phyloP scores from a whole-genome alignment of 495 filamentous ascomycete species.

The Platismatia glauca region DNA sequence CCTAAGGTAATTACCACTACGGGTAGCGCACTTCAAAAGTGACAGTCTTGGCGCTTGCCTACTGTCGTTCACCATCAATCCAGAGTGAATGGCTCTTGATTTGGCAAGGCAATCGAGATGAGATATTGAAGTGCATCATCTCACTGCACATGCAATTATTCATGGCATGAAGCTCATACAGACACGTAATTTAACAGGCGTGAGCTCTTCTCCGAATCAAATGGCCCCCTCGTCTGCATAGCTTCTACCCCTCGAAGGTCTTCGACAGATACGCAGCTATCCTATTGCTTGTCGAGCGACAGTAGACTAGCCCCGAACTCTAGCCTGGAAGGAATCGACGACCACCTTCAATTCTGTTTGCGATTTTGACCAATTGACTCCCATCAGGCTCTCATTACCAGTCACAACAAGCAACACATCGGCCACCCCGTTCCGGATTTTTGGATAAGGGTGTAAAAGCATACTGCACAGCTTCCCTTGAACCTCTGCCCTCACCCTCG shows the following conservation, averaged over 20 bases:
- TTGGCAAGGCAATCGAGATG: neutral
- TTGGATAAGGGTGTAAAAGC: slow-evolving; percentile 57
- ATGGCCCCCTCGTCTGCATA: neutral
- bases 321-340: neutral
- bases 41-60: neutral
- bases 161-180: neutral
- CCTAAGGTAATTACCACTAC: no score
- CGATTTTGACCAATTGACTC: slow-evolving; percentile 21
- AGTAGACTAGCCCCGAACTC: neutral
- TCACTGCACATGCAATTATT: neutral
- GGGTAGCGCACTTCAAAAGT: neutral
- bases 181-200: neutral
- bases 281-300: neutral
- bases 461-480: slow-evolving; percentile 48
- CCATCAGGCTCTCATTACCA: slow-evolving; percentile 21
- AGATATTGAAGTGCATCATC: neutral
- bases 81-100: neutral
- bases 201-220: neutral
- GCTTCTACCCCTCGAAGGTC: neutral
- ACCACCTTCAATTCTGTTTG: slow-evolving; percentile 4
- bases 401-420: slow-evolving; percentile 34
- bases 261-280: neutral
- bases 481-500: slow-evolving; percentile 35
- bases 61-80: neutral
- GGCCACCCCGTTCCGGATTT: slow-evolving; percentile 33